Conservation (phyloP, 163 green algal species). For the Picocystis sp. region DNA sequence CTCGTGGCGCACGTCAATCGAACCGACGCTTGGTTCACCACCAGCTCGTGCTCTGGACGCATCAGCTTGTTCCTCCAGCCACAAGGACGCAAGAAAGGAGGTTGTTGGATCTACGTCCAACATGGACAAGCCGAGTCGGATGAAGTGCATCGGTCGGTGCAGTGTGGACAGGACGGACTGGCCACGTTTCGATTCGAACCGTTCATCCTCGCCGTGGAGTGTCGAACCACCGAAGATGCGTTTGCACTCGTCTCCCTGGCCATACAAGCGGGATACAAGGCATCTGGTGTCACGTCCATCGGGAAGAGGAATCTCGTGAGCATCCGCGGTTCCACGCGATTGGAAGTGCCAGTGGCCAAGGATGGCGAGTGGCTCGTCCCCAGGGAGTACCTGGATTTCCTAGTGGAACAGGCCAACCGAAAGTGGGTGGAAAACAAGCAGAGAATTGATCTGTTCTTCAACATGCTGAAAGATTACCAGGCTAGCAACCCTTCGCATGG, state of each 20-base stretch:
- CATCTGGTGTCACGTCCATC: constrained; percentile 32
- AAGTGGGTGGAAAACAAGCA: constrained; percentile 42
- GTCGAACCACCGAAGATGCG: constrained; percentile 17
- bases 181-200: constrained; percentile 56
- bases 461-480: constrained; percentile 9
- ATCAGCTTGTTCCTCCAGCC: constrained; percentile 43
- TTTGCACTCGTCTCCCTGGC: constrained; percentile 26
- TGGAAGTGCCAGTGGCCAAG: constrained; percentile 42
- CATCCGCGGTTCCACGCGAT: constrained; percentile 43
- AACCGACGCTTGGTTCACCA: constrained; percentile 33
- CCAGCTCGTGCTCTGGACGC: constrained; percentile 30
- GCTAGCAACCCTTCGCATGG: neutral
- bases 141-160: constrained; percentile 21
- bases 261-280: constrained; percentile 36
- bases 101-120: constrained; percentile 39
- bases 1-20: constrained; percentile 36
- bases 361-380: constrained; percentile 30
- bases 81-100: constrained; percentile 29
- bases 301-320: constrained; percentile 23
- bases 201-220: constrained; percentile 53
- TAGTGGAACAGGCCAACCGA: constrained; percentile 31
- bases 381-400: constrained; percentile 26
- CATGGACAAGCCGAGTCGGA: constrained; percentile 27
- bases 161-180: constrained; percentile 9
- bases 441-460: constrained; percentile 27